phyloP scores from a whole-genome alignment of 2,329 filamentous ascomycete species.

The Arthrobotrys musiformis region DNA sequence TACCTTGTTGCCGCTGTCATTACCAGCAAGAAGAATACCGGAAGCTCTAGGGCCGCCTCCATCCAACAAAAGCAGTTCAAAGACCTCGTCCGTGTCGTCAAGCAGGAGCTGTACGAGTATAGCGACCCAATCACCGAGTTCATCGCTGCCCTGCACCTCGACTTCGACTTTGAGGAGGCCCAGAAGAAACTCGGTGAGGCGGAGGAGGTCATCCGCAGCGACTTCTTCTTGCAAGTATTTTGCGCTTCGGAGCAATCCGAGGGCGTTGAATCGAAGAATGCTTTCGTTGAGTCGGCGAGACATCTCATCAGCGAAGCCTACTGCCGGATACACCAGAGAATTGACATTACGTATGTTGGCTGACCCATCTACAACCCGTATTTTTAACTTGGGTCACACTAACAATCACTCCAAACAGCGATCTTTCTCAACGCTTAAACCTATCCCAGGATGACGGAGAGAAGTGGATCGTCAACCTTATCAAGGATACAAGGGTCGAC shows the following conservation, averaged over 20 bases:
- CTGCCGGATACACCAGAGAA: constrained; percentile 99
- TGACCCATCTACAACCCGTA: neutral
- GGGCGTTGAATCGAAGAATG: constrained; percentile 75
- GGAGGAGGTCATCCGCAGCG: constrained; percentile 87
- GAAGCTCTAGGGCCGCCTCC: constrained; percentile 74
- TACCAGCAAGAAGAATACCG: constrained; percentile 80
- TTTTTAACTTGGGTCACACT: constrained; percentile 33
- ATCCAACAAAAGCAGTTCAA: constrained; percentile 98
- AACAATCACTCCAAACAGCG: constrained; percentile 66
- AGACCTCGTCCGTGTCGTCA: constrained; percentile 92
- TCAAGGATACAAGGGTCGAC: constrained; percentile 95
- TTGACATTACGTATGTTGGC: constrained; percentile 80
- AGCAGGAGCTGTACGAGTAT: constrained; percentile 98
- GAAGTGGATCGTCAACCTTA: constrained; percentile 99
- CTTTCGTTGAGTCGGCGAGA: constrained; percentile 91
- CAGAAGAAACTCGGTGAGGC: constrained; percentile 86
- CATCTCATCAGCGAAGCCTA: constrained; percentile 99
- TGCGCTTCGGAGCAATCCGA: neutral
- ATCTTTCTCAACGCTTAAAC: constrained; percentile 89
- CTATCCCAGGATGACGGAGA: constrained; percentile 94
- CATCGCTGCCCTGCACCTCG: constrained; percentile 92
- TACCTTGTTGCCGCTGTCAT: constrained; percentile 96
- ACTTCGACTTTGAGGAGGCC: constrained; percentile 97
- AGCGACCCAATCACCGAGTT: constrained; percentile 95
- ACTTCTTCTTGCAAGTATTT: constrained; percentile 82